phyloP scores from a whole-genome alignment of 2,329 filamentous ascomycete species.

The Metarhizium anisopliae region DNA sequence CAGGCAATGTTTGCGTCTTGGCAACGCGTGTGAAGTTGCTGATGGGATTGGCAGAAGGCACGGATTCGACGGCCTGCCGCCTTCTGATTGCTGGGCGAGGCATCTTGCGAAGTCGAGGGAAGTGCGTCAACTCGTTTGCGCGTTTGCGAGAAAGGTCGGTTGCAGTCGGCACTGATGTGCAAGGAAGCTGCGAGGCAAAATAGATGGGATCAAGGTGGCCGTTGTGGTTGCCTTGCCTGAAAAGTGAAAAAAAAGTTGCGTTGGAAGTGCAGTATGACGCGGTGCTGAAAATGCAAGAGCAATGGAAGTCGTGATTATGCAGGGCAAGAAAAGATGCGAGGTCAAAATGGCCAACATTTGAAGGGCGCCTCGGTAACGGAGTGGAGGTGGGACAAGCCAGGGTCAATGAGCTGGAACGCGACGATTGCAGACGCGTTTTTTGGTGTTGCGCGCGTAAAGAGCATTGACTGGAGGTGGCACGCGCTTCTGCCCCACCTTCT shows the following conservation, averaged over 20 bases:
- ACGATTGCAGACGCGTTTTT: slow-evolving; percentile 1
- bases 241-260: too few relatives aligned
- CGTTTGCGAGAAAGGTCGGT: neutral
- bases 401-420: neutral
- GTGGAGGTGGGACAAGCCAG: neutral
- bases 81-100: slow-evolving; percentile 7
- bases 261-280: neutral
- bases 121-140: neutral
- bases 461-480: neutral
- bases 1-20: slow-evolving; percentile 25
- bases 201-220: neutral
- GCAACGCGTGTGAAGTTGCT: slow-evolving; percentile 38
- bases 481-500: too few relatives aligned
- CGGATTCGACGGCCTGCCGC: slow-evolving; percentile 8
- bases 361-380: neutral
- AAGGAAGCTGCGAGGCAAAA: neutral
- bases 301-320: neutral
- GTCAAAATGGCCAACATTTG: neutral
- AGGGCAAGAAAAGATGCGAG: slow-evolving; percentile 2
- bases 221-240: neutral
- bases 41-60: slow-evolving; percentile 22
- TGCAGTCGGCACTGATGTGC: neutral
- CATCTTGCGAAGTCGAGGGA: slow-evolving; percentile 1
- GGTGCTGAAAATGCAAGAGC: neutral
- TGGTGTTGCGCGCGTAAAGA: slow-evolving; percentile 8